A percentile compares a stretch with the other conserved stretches of the same genome.
Conservation (phyloP, 306 rosid species). For the Macrotyloma uniflorum region DNA sequence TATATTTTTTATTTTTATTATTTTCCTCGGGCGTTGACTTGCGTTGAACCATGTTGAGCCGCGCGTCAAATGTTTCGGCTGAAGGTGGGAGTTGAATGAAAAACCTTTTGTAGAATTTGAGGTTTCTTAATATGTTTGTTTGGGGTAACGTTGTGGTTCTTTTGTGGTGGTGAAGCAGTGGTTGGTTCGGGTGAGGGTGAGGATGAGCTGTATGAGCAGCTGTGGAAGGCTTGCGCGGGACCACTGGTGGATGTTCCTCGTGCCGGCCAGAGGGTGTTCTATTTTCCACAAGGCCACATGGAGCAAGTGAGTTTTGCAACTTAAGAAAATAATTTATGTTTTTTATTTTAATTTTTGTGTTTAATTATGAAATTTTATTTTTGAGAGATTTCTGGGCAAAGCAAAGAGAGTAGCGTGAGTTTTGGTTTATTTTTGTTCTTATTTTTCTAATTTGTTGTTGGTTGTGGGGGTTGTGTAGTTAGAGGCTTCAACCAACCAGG, state of each 20-base stretch:
- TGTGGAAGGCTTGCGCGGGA: slow-evolving; percentile 87
- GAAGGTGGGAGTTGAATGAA: slow-evolving; percentile 56
- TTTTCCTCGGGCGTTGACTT: slow-evolving; percentile 36
- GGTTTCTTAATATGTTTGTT: neutral
- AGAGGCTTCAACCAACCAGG: slow-evolving; percentile 90
- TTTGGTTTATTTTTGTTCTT: neutral
- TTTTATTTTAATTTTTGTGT: neutral
- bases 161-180: slow-evolving; percentile 4
- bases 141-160: neutral
- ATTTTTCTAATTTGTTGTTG: neutral
- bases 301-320: slow-evolving; percentile 65
- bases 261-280: slow-evolving; percentile 64
- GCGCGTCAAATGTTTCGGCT: slow-evolving; percentile 51
- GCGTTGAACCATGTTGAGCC: slow-evolving; percentile 68
- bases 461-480: slow-evolving; percentile 50
- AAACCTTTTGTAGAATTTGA: neutral
- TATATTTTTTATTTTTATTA: neutral
- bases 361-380: neutral
- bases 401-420: neutral
- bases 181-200: slow-evolving; percentile 48
- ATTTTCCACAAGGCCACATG: slow-evolving; percentile 97
- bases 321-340: neutral
- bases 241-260: slow-evolving; percentile 88
- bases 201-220: slow-evolving; percentile 65
- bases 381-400: neutral